These are phyloP conservation scores for Blastobotrys apis DNA, from an alignment of 1,139 yeast genomes.

Conservation along the genomic window DNA sequence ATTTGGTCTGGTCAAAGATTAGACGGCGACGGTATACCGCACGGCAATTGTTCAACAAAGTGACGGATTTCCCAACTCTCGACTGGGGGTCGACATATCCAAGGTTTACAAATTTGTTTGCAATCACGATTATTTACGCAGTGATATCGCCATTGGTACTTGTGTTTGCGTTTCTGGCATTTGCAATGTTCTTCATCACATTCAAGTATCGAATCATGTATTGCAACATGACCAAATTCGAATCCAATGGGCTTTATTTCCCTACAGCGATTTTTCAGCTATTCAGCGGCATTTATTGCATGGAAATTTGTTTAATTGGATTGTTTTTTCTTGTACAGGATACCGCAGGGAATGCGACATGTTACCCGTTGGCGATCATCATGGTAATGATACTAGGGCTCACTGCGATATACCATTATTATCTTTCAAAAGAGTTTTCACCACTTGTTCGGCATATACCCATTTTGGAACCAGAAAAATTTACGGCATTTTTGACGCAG, in stretches of 20 bases:
- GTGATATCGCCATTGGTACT: slow-evolving; percentile 75
- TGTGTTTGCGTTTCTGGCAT: slow-evolving; percentile 55
- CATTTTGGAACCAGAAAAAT: not conserved
- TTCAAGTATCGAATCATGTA: slow-evolving; percentile 55
- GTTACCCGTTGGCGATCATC: slow-evolving; percentile 20
- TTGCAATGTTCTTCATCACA: slow-evolving; percentile 54
- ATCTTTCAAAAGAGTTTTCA: slow-evolving; percentile 12
- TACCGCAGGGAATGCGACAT: slow-evolving; percentile 36
- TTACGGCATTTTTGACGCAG: not conserved
- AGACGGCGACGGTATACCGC: slow-evolving; percentile 44
- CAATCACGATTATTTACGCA: slow-evolving; percentile 72
- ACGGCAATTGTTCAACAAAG: slow-evolving; percentile 12
- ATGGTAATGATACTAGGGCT: slow-evolving; percentile 14
- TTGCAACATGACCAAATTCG: slow-evolving; percentile 53
- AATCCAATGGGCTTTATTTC: slow-evolving; percentile 65
- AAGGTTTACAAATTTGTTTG: slow-evolving; percentile 65
- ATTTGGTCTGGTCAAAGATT: slow-evolving; percentile 27
- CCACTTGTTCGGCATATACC: slow-evolving; percentile 17
- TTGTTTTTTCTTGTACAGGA: slow-evolving; percentile 58
- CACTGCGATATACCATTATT: slow-evolving; percentile 18
- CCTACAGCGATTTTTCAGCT: slow-evolving; percentile 72
- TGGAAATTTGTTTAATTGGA: slow-evolving; percentile 75
- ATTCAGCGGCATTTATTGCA: slow-evolving; percentile 73
- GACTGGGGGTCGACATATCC: slow-evolving; percentile 82
- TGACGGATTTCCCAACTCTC: slow-evolving; percentile 39